Conservation (phyloP, 331 rosid genomes). For the Ulmus americana region DNA sequence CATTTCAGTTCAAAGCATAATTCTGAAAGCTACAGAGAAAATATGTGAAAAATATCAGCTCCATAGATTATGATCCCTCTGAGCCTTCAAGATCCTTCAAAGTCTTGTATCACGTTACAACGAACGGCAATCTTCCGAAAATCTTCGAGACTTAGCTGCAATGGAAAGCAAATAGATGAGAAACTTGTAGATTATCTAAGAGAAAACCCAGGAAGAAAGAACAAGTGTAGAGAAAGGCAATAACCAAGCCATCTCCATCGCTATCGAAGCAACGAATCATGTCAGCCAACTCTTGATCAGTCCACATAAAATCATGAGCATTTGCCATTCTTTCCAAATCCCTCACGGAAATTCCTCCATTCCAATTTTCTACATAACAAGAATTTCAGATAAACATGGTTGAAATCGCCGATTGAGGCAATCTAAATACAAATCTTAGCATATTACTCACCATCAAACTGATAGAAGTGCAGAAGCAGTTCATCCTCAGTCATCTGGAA, state of each 20-base stretch:
- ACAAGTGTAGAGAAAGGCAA: conserved; percentile 12
- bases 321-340: conserved; percentile 59
- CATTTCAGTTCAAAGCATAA: neutral
- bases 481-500: conserved; percentile 86
- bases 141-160: conserved; percentile 75
- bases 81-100: conserved; percentile 32
- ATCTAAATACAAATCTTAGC: neutral
- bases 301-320: conserved; percentile 80
- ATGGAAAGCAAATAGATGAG: neutral
- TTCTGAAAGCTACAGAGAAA: neutral
- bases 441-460: conserved; percentile 63
- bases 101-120: conserved; percentile 62
- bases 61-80: neutral
- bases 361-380: conserved; percentile 54
- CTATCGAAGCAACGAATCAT: conserved; percentile 77
- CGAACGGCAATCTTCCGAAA: conserved; percentile 66
- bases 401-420: neutral
- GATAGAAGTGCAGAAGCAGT: conserved; percentile 62
- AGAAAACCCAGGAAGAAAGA: neutral
- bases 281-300: conserved; percentile 54
- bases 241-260: conserved; percentile 72
- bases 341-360: conserved; percentile 43
- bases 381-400: conserved; percentile 20
- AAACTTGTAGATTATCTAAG: neutral
- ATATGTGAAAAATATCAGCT: neutral